Base-by-base conservation (phyloP, 768 basidiomycete species). In the Lactarius hengduanensis region DNA sequence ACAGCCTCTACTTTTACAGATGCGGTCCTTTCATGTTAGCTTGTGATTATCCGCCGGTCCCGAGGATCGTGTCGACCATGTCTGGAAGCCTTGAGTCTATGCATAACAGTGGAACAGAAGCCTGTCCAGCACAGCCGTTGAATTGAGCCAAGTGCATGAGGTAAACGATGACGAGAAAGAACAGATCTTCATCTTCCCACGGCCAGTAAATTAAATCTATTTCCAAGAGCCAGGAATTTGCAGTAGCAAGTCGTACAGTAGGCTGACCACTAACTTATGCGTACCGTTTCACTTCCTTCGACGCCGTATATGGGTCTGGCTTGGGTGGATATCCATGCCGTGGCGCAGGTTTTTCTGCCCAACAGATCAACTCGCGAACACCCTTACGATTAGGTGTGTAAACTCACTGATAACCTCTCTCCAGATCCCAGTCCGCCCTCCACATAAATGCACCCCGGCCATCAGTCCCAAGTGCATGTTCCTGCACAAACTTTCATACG, bases 371-470 rank as follows among this genome's bases (percentile, higher is more conserved):
- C 58, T 32, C 47, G 61, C 67, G 57, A 47, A 66, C 36, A n/a
- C 40, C 59, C 40, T 57, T 9, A 15, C 3, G 6, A 32, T 20
- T 26, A 40, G 57, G 47, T 16, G 26, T 16, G 43, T 85, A 30
- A n/a, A n/a, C 91, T 78, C 73, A 90, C 93, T 81, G 66, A 94
- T 77, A 36, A 88, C 77, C 68, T 86, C 82, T 66, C 73, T 72
- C 77, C 94, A 91, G 65, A 94, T 86, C n/a, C 71, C 92, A 95
- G 47, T 86, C 80, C 70, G 85, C 86, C 72, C 94, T 81, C 86
- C 88, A 96, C 88, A 95, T 92, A 75, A 90, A 88, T 5, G 81
- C 86, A 7, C 90, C 94, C 22, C 90, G 90, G 38, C 91, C 30
- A 32, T 32, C 89, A 41, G 58, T 80, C 71, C 86, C 80, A 59